phyloP scores from a whole-genome alignment of 1,284 basidiomycete species.

The Grifola frondosa region DNA sequence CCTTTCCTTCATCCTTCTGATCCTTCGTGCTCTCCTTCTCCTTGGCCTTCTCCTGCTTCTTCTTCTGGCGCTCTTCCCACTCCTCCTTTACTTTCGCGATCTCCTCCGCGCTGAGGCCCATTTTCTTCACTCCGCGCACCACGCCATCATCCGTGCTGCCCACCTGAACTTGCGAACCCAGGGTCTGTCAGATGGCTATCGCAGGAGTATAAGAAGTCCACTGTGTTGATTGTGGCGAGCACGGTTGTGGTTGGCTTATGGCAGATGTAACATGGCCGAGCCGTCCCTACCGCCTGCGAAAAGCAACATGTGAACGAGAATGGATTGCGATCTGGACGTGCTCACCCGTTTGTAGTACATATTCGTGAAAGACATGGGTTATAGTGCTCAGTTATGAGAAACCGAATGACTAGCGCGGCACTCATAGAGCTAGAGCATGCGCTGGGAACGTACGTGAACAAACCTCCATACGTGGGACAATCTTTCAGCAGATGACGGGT shows the following conservation, averaged over 20 bases:
- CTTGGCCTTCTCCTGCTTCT: constrained; percentile 54
- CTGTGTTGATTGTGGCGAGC: constrained; percentile 69
- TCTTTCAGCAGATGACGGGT: constrained; percentile 10
- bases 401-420: neutral
- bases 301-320: constrained; percentile 13
- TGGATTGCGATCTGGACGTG: constrained; percentile 13
- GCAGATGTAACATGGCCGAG: constrained; percentile 71
- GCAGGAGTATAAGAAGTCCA: constrained; percentile 78
- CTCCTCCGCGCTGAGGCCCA: constrained; percentile 58
- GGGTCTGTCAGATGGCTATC: constrained; percentile 64
- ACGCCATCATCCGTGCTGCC: constrained; percentile 39
- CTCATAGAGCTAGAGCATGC: too few relatives aligned
- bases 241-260: constrained; percentile 72
- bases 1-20: constrained; percentile 23
- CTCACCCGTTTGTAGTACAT: constrained; percentile 80
- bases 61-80: constrained; percentile 68
- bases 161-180: constrained; percentile 65
- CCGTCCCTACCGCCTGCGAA: constrained; percentile 61
- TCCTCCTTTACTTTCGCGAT: constrained; percentile 74
- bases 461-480: constrained; percentile 5
- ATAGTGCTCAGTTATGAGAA: too few relatives aligned
- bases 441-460: constrained; percentile 1
- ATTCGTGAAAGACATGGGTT: constrained; percentile 68
- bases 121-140: constrained; percentile 38
- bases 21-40: constrained; percentile 46